These are phyloP conservation scores for Leccinum disarticulatum DNA, from an alignment of 768 basidiomycete species.

Conservation along the genomic window DNA sequence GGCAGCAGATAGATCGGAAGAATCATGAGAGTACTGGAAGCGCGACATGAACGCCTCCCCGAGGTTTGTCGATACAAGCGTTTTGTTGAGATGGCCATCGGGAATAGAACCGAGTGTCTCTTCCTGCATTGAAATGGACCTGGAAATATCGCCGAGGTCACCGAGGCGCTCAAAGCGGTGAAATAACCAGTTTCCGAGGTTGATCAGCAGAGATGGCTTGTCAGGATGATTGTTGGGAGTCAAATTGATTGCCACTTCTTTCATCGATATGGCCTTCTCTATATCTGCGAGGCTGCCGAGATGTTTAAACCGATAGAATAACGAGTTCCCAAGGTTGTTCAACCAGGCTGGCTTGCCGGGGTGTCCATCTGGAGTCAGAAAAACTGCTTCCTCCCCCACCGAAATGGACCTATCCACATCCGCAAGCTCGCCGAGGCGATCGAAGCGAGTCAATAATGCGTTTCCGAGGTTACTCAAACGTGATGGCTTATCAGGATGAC, in stretches of 20 bases:
- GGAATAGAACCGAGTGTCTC: neutral
- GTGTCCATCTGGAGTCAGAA: neutral
- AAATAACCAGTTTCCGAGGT: neutral
- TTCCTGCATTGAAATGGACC: neutral
- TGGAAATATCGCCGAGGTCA: neutral
- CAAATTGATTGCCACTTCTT: neutral
- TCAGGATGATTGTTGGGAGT: neutral
- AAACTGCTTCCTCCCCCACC: neutral
- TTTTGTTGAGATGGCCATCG: neutral
- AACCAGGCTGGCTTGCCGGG: neutral
- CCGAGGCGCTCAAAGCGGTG: neutral
- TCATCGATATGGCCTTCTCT: neutral
- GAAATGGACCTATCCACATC: neutral
- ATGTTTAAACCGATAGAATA: neutral
- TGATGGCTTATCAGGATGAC: neutral
- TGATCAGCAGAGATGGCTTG: neutral
- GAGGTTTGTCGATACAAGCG: neutral
- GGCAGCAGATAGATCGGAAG: neutral
- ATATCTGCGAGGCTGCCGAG: neutral
- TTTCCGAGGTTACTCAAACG: neutral
- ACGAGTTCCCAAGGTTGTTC: neutral
- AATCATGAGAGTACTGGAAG: neutral
- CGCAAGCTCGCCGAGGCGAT: neutral
- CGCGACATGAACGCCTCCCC: neutral
- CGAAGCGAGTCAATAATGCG: neutral